phyloP scores from a whole-genome alignment of 331 rosid genomes.

The Rhamnella rubrinervis region DNA sequence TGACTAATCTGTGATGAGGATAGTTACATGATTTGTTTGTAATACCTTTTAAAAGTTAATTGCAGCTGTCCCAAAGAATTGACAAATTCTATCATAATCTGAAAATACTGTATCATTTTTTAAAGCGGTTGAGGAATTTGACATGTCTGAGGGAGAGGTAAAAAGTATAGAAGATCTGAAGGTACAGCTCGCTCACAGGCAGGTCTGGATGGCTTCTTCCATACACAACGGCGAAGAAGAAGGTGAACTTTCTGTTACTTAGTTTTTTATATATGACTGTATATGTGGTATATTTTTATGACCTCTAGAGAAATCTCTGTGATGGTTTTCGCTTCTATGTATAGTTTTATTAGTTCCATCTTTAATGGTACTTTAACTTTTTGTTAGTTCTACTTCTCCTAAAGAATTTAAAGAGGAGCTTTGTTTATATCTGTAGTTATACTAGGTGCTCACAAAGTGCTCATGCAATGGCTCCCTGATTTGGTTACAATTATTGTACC shows the following conservation, averaged over 20 bases:
- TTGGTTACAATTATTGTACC: slow-evolving; percentile 77
- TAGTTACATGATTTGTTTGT: not conserved
- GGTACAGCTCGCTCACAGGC: slow-evolving; percentile 49
- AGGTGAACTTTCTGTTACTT: slow-evolving; percentile 51
- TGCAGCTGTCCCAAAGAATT: not conserved
- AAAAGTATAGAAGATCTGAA: slow-evolving; percentile 49
- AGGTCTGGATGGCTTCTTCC: slow-evolving; percentile 96
- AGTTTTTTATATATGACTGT: slow-evolving; percentile 5
- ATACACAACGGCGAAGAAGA: slow-evolving; percentile 93
- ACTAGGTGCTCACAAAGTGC: slow-evolving; percentile 62
- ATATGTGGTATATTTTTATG: not conserved
- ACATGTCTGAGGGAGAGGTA: slow-evolving; percentile 40
- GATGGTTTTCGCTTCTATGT: not conserved
- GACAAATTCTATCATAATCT: slow-evolving; percentile 18
- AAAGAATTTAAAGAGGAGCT: too few relatives aligned
- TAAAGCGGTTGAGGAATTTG: slow-evolving; percentile 68
- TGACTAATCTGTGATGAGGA: not conserved
- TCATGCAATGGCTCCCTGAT: slow-evolving; percentile 55
- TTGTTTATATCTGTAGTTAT: slow-evolving; percentile 56
- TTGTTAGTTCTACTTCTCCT: not conserved
- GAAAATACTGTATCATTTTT: slow-evolving; percentile 6
- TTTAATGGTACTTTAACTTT: not conserved
- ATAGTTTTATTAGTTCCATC: not conserved
- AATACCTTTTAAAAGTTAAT: not conserved
- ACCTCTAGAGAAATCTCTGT: too few relatives aligned